Conservation (phyloP, 306 rosid species). For the Rosa multiflora region DNA sequence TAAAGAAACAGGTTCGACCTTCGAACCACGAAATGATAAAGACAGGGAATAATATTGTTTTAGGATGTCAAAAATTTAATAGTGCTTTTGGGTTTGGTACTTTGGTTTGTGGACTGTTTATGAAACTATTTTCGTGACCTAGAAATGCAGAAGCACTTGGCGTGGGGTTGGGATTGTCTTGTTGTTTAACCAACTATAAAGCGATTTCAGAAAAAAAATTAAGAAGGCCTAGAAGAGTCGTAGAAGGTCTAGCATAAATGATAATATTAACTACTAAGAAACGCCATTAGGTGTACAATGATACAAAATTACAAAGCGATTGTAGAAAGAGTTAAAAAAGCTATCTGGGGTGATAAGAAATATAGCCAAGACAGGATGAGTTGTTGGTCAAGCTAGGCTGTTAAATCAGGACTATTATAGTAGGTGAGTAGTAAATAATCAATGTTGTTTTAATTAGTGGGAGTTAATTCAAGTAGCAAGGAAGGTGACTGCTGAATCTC, state of each 20-base stretch:
- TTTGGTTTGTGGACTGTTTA: neutral
- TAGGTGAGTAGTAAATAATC: too few relatives aligned
- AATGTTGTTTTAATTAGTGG: too few relatives aligned
- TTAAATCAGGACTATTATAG: too few relatives aligned
- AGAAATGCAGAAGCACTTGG: neutral
- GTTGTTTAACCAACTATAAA: neutral
- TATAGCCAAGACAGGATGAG: neutral
- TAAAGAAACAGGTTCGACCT: neutral
- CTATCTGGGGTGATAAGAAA: neutral
- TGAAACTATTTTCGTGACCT: neutral
- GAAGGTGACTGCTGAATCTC: too few relatives aligned
- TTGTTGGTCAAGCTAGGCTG: too few relatives aligned
- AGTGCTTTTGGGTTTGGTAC: neutral
- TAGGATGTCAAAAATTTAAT: neutral
- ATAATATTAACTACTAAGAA: neutral
- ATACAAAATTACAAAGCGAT: neutral
- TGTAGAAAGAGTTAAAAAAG: neutral
- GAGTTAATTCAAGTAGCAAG: too few relatives aligned
- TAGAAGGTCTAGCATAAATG: neutral
- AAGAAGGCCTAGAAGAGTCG: neutral
- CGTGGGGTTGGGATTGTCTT: neutral
- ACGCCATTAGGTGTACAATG: neutral
- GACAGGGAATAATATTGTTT: neutral
- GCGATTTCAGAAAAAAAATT: neutral
- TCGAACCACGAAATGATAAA: neutral